Conservation (phyloP, 2,329 filamentous ascomycete genomes). For the Penicillium crustosum region DNA sequence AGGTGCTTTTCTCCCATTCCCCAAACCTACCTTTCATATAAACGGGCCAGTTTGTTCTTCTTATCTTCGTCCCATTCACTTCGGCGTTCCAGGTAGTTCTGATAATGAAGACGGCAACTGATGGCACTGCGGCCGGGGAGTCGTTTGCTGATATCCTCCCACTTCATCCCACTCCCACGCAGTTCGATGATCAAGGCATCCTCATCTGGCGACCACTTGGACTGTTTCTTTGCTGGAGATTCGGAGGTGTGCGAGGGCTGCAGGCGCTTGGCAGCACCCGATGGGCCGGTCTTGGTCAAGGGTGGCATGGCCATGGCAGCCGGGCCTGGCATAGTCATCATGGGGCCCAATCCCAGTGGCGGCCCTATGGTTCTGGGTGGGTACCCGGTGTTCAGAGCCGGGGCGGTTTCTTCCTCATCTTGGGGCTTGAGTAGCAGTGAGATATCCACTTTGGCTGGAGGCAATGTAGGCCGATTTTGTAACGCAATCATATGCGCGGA, state of each 20-base stretch:
- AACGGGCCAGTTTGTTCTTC: constrained; percentile 90
- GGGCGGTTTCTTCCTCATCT: constrained; percentile 39
- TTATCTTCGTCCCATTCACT: constrained; percentile 97
- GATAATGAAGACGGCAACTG: constrained; percentile 90
- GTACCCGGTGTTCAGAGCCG: constrained; percentile 34
- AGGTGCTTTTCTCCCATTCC: background rate
- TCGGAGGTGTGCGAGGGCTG: constrained; percentile 50
- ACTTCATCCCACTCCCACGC: constrained; percentile 89
- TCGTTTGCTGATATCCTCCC: constrained; percentile 94
- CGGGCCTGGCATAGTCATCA: constrained; percentile 24
- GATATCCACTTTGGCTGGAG: constrained; percentile 86
- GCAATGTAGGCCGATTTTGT: constrained; percentile 41
- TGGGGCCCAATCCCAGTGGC: constrained; percentile 28
- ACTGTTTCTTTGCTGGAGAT: constrained; percentile 86
- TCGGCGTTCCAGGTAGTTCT: constrained; percentile 91
- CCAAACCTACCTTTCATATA: constrained; percentile 84
- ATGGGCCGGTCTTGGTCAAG: constrained; percentile 31
- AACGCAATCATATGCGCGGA: constrained; percentile 46
- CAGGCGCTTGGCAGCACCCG: constrained; percentile 42
- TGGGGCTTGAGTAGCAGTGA: constrained; percentile 74
- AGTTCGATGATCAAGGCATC: constrained; percentile 92
- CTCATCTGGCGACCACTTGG: constrained; percentile 93
- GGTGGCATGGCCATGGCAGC: constrained; percentile 25
- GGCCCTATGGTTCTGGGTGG: constrained; percentile 28
- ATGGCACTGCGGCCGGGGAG: constrained; percentile 89